Percentiles rank a stretch among this genome's conserved stretches.
These are phyloP conservation scores for Amaranthus cruentus DNA, from an alignment of 148 eudicot species.

Conservation along the genomic window DNA sequence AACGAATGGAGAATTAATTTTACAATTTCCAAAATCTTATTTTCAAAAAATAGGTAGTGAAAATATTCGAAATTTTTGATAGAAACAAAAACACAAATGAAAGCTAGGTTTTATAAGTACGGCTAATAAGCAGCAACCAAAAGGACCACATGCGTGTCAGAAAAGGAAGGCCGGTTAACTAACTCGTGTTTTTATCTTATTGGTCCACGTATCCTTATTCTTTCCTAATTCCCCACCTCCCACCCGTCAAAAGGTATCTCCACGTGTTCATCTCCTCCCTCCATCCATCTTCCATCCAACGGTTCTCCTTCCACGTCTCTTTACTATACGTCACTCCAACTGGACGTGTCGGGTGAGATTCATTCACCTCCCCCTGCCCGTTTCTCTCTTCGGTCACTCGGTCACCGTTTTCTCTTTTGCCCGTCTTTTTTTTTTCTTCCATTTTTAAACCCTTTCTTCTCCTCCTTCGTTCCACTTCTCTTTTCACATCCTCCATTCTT, in stretches of 20 bases:
- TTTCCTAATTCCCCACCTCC: constrained; percentile 8
- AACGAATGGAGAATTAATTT: too few relatives aligned
- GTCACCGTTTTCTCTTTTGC: constrained; percentile 26
- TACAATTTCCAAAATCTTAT: too few relatives aligned
- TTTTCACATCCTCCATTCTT: too few relatives aligned
- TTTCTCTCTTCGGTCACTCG: constrained; percentile 11
- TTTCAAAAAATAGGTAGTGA: too few relatives aligned
- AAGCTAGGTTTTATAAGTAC: constrained; percentile 1
- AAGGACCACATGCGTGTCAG: constrained; percentile 75
- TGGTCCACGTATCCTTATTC: constrained; percentile 38
- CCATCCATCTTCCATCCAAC: background rate
- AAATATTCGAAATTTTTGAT: too few relatives aligned
- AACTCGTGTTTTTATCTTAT: constrained; percentile 30
- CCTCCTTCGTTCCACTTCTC: background rate
- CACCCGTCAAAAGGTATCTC: constrained; percentile 31
- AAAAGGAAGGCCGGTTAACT: constrained; percentile 22
- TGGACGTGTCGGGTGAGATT: constrained; percentile 31
- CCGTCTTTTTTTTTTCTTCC: constrained; percentile 1
- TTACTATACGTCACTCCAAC: constrained; percentile 39
- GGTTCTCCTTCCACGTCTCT: background rate
- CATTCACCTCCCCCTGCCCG: constrained; percentile 38
- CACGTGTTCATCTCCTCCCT: constrained; percentile 33
- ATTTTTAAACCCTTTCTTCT: constrained; percentile 4
- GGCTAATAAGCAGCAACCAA: background rate
- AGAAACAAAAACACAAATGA: background rate